A percentile compares a stretch with the other conserved stretches of the same genome.
phyloP scores from a whole-genome alignment of 345 rosid genomes.

The Adansonia digitata region DNA sequence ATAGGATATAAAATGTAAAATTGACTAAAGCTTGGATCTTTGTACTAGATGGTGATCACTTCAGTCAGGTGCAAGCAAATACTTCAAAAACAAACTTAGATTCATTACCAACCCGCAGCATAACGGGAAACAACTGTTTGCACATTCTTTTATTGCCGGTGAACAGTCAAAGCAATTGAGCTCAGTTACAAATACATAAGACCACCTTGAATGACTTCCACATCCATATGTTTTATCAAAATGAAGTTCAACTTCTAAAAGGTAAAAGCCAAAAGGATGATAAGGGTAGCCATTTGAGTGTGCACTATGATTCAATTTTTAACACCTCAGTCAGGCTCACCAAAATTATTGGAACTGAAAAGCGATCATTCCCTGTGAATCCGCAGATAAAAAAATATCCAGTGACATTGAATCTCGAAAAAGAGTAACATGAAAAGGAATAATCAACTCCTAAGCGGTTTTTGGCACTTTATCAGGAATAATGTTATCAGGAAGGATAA shows the following conservation, averaged over 20 bases:
- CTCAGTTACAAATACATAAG: neutral
- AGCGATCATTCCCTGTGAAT: slow-evolving; percentile 1
- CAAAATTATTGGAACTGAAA: slow-evolving; percentile 14
- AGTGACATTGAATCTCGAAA: neutral
- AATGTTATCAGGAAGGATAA: slow-evolving; percentile 52
- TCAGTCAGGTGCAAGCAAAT: neutral
- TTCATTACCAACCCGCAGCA: neutral
- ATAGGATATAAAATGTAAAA: no score
- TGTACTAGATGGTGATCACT: neutral
- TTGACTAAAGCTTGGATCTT: no score
- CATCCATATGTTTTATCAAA: neutral
- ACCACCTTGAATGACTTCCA: neutral
- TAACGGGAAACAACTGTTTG: neutral
- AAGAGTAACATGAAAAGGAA: neutral
- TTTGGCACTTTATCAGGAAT: slow-evolving; percentile 44
- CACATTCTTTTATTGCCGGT: neutral
- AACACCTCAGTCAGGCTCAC: neutral
- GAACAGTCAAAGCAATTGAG: neutral
- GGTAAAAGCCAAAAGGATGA: neutral
- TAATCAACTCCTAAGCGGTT: slow-evolving; percentile 24
- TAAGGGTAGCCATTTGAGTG: neutral
- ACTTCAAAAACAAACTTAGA: neutral
- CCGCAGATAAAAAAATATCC: neutral
- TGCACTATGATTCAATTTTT: neutral
- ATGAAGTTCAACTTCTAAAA: slow-evolving; percentile 2